Evolutionary conservation across 495 filamentous ascomycete genomes (phyloP), one percentile per base, ranked within the genome.

Genomic region (Aspergillus haitiensis): DNA sequence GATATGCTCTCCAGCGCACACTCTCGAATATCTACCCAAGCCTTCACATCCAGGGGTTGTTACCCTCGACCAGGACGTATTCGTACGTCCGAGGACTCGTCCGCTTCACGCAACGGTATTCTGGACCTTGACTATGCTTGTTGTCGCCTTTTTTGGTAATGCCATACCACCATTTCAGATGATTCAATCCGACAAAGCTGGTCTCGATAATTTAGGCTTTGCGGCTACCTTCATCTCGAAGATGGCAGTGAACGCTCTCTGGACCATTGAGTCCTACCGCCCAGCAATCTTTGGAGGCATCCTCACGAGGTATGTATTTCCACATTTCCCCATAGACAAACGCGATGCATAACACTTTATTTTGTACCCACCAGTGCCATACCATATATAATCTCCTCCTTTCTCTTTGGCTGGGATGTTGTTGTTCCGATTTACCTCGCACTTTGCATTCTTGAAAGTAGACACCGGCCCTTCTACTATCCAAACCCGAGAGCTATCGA

Each of bases 401-500:
- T 1, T 10, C 9, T 40, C 6, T 11, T n/a, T 11, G 10, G 11
- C 7, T 40, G 37, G 37, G 37, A 40, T 40, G n/a, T 40, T n/a
- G 15, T 61, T 2, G 6, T 56, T 6, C 59, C 52, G 4, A 61
- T 61, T 33, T 61, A 61, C 21, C 32, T 52, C 34, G 42, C 42
- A 6, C 2, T 56, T 6, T 45, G 49, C 53, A 56, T 61, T 11
- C 44, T 18, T 46, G 27, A 11, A 9, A 61, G 59, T 44, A 27
- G 32, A n/a, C 32, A n/a, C n/a, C 52, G 45, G 31, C 3, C 12
- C 6, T 61, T 56, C 44, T 61, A 56, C 27, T 61, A 61, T 32
- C 59, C 59, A 16, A 33, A 44, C 16, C 59, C 59, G 3, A 31
- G 59, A 27, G 45, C 59, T 15, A 55, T 61, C 18, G 44, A 61